phyloP scores from a whole-genome alignment of 306 rosid species.

The Casuarina cunninghamiana region DNA sequence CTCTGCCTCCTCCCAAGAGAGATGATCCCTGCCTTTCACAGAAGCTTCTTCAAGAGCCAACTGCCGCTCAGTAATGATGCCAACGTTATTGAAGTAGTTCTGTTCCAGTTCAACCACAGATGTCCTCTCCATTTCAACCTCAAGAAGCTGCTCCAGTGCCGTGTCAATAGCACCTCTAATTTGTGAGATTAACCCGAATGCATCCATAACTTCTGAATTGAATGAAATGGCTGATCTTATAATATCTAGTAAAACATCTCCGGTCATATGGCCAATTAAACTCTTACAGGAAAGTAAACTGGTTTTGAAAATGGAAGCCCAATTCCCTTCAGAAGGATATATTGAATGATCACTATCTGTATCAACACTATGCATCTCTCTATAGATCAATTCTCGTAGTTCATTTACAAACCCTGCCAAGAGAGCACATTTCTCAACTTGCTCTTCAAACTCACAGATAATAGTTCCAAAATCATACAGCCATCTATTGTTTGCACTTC shows the following conservation, averaged over 20 bases:
- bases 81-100: constrained; percentile 83
- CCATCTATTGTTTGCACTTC: constrained; percentile 41
- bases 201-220: constrained; percentile 91
- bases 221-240: constrained; percentile 77
- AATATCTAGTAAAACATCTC: constrained; percentile 72
- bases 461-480: constrained; percentile 54
- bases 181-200: constrained; percentile 84
- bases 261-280: constrained; percentile 75
- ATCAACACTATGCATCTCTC: constrained; percentile 42
- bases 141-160: constrained; percentile 77
- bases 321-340: constrained; percentile 57
- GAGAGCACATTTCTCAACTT: constrained; percentile 82
- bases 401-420: constrained; percentile 71
- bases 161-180: constrained; percentile 84
- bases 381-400: constrained; percentile 50
- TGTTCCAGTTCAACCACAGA: constrained; percentile 81
- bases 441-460: constrained; percentile 72
- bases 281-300: constrained; percentile 63
- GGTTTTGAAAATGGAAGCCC: constrained; percentile 73
- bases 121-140: constrained; percentile 75
- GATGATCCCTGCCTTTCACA: constrained; percentile 85
- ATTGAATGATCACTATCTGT: constrained; percentile 37
- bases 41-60: constrained; percentile 96
- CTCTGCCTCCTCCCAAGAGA: constrained; percentile 99
- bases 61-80: constrained; percentile 84